phyloP scores from a whole-genome alignment of 345 rosid species.

The Sonneratia caseolaris region DNA sequence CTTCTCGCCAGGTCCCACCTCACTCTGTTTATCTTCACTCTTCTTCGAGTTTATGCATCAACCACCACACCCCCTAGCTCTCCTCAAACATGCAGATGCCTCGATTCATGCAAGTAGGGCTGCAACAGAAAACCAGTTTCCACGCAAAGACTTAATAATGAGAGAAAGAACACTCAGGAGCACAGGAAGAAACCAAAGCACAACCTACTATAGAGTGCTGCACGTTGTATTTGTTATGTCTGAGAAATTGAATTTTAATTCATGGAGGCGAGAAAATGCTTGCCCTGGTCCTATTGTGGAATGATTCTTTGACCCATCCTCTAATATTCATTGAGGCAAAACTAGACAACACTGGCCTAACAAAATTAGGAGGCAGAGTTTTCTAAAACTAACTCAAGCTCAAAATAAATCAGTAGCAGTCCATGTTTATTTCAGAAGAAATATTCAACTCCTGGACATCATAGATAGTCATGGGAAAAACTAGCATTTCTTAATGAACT shows the following conservation, averaged over 20 bases:
- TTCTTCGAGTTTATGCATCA: slow-evolving; percentile 81
- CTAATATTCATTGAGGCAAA: too few relatives aligned
- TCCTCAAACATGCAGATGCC: slow-evolving; percentile 87
- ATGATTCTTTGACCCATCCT: too few relatives aligned
- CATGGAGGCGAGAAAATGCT: background rate
- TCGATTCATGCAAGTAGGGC: slow-evolving; percentile 97
- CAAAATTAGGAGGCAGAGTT: background rate
- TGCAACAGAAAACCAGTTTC: slow-evolving; percentile 24
- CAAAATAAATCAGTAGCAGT: too few relatives aligned
- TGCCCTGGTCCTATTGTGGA: background rate
- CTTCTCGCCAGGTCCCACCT: slow-evolving; percentile 38
- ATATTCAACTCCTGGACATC: background rate
- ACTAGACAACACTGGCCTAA: too few relatives aligned
- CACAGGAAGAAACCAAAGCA: slow-evolving; percentile 3
- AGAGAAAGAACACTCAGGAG: background rate
- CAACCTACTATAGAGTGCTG: background rate
- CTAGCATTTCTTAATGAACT: background rate
- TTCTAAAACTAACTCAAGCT: background rate
- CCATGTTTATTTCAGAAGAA: background rate
- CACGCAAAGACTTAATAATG: background rate
- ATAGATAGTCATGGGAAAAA: background rate
- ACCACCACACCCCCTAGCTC: slow-evolving; percentile 95
- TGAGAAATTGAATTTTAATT: background rate
- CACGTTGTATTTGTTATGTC: background rate
- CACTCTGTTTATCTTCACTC: slow-evolving; percentile 36